A percentile compares a stretch with the other conserved stretches of the same genome.
Evolutionary conservation across 441 rosid species (phyloP).

Genomic region (Euphorbia celastroides): DNA sequence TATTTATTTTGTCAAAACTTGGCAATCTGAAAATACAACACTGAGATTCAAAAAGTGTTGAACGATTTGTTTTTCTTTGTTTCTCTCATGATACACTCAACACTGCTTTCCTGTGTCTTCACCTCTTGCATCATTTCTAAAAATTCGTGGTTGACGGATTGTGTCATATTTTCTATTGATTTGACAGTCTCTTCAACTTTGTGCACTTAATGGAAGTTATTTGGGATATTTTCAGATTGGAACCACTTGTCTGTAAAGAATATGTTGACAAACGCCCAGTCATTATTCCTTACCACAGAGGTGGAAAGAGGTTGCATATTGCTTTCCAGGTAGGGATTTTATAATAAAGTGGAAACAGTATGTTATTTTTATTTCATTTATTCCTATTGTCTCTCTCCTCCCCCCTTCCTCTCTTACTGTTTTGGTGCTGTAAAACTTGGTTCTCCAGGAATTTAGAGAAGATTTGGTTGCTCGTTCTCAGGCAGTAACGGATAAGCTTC

Average conservation of each 20-base stretch:
- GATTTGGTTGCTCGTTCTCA: slow-evolving; percentile 78
- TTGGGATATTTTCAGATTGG: slow-evolving; percentile 48
- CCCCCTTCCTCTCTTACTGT: slow-evolving; percentile 7
- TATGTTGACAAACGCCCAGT: slow-evolving; percentile 63
- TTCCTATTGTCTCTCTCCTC: not conserved
- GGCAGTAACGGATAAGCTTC: slow-evolving; percentile 50
- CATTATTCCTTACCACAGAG: slow-evolving; percentile 91
- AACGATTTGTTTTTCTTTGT: not conserved
- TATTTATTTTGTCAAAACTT: slow-evolving; percentile 9
- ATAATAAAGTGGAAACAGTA: not conserved
- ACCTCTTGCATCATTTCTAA: not conserved
- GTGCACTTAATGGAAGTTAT: slow-evolving; percentile 11
- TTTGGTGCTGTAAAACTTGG: slow-evolving; percentile 1
- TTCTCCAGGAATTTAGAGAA: slow-evolving; percentile 69
- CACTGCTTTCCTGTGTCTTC: not conserved
- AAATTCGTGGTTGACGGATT: not conserved
- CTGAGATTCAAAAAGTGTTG: slow-evolving; percentile 3
- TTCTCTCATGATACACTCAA: not conserved
- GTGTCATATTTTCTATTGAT: slow-evolving; percentile 1
- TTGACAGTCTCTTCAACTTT: not conserved
- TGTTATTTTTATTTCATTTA: not conserved
- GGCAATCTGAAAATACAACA: not conserved
- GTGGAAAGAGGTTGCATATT: slow-evolving; percentile 94
- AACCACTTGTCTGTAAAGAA: slow-evolving; percentile 95
- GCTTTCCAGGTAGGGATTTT: slow-evolving; percentile 62